Percentiles rank a stretch among this genome's conserved stretches.
Conservation (phyloP, 306 rosid genomes). For the Cucurbita ficifolia region DNA sequence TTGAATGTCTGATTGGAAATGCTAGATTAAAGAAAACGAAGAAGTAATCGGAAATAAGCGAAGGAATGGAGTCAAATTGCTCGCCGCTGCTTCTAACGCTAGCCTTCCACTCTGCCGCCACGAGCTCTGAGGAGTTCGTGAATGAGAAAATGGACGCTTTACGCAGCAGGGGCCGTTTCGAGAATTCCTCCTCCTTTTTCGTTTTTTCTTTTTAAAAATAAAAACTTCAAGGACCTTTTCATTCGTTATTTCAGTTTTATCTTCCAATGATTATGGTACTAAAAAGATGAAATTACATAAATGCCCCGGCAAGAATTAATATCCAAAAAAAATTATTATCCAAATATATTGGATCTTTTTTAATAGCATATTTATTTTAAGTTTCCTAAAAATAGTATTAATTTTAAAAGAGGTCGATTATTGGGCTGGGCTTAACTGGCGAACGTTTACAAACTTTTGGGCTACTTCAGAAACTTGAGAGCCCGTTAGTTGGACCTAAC, state of each 20-base stretch:
- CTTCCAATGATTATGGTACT: too few relatives aligned
- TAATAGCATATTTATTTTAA: too few relatives aligned
- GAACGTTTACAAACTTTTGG: not conserved
- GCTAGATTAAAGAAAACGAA: not conserved
- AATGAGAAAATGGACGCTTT: not conserved
- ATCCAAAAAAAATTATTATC: too few relatives aligned
- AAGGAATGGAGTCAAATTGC: not conserved
- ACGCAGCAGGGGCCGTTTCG: constrained; percentile 1
- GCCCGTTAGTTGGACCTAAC: not conserved
- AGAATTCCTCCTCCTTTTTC: not conserved
- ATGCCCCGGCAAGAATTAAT: not conserved
- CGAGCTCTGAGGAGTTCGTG: constrained; percentile 1
- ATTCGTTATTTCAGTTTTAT: not conserved
- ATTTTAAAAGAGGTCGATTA: not conserved
- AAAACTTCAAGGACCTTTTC: not conserved
- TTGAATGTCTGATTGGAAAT: not conserved
- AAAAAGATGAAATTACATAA: not conserved
- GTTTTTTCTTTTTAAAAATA: not conserved
- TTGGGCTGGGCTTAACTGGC: not conserved
- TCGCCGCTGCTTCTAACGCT: not conserved
- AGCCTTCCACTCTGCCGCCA: not conserved
- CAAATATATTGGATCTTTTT: too few relatives aligned
- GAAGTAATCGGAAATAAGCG: not conserved
- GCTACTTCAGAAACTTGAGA: not conserved
- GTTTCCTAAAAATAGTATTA: not conserved